Percentiles rank a stretch among this genome's conserved stretches.
These are phyloP conservation scores for Leucocoprinus leucothites DNA, from an alignment of 768 basidiomycete species.

Conservation along the genomic window DNA sequence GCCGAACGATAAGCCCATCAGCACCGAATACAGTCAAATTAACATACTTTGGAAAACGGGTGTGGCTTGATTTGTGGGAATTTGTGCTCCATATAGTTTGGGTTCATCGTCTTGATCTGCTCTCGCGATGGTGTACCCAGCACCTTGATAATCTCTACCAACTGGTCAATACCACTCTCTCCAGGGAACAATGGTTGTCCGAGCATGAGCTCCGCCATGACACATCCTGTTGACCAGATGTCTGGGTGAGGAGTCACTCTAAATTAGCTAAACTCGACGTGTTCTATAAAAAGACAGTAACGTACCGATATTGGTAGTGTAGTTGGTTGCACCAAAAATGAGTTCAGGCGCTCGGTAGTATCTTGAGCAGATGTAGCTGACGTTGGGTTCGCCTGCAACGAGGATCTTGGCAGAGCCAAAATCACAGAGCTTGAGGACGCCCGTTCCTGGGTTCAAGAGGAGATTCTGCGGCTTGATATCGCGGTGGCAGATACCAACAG, in stretches of 20 bases:
- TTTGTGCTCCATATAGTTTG: slow-evolving; percentile 99
- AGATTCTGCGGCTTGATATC: slow-evolving; percentile 99
- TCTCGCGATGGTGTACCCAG: slow-evolving; percentile 97
- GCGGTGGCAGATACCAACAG: slow-evolving; percentile 98
- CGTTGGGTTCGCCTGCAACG: slow-evolving; percentile 96
- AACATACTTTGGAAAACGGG: slow-evolving; percentile 88
- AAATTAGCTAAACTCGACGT: slow-evolving; percentile 14
- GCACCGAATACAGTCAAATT: slow-evolving; percentile 1
- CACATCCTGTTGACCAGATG: slow-evolving; percentile 99
- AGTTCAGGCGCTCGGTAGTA: slow-evolving; percentile 99
- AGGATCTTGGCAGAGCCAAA: slow-evolving; percentile 99
- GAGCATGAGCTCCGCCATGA: slow-evolving; percentile 99
- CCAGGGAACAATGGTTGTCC: slow-evolving; percentile 99
- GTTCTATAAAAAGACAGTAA: slow-evolving; percentile 16
- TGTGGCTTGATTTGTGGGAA: slow-evolving; percentile 99
- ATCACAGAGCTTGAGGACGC: slow-evolving; percentile 96
- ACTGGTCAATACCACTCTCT: slow-evolving; percentile 97
- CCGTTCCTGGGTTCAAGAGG: slow-evolving; percentile 93
- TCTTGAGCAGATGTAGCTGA: slow-evolving; percentile 98
- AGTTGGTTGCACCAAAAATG: slow-evolving; percentile 99
- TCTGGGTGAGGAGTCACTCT: slow-evolving; percentile 42
- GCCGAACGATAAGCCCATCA: slow-evolving; percentile 3
- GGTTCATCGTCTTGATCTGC: slow-evolving; percentile 99
- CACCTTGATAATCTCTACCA: slow-evolving; percentile 99
- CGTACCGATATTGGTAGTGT: slow-evolving; percentile 97